Evolutionary conservation across 305 asterid species (phyloP), one percentile per base, ranked within the genome.

Genomic region (Fraxinus floribunda): DNA sequence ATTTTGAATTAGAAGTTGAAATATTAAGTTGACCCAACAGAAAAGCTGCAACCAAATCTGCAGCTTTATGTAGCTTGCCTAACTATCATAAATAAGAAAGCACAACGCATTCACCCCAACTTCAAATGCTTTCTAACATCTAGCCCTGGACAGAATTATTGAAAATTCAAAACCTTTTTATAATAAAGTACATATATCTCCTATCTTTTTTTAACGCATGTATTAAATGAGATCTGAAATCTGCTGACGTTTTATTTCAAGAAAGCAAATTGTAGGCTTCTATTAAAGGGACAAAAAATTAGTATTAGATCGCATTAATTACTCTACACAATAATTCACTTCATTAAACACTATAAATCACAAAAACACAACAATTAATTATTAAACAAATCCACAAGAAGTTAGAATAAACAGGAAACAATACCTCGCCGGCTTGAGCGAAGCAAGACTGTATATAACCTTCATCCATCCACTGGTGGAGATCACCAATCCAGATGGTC

Each of bases 401-500:
- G 38, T 70, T 9, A 30, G 39, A 70, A 22, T 22, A 70, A 70
- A 30, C 22, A 30, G 75, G 16, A 70, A 70, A 70, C 22, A 10
- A 70, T 84, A 94, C 99, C 98, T 93, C 99, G 39, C 93, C 97
- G 22, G 93, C 64, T 49, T 89, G 94, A 62, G 93, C 82, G 82
- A 97, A 97, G 86, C 97, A 93, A 3, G 95, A 85, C 77, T 92
- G 97, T 11, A 95, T 91, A 86, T 95, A 95, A 38, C 81, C 77
- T 78, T 95, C 99, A 79, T 94, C 97, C 99, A 97, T 97, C 99
- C 99, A 97, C 68, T 88, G 98, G 87, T 91, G 98, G 68, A 97
- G 98, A 92, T 97, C 99, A 60, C 98, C 99, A 85, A 97, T 97
- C 99, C 99, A 97, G 88, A 97, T 88, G 84, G 99, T 93, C 84